Base-by-base conservation (phyloP, 352 stramenopile species). In the Phytophthora meadii region DNA sequence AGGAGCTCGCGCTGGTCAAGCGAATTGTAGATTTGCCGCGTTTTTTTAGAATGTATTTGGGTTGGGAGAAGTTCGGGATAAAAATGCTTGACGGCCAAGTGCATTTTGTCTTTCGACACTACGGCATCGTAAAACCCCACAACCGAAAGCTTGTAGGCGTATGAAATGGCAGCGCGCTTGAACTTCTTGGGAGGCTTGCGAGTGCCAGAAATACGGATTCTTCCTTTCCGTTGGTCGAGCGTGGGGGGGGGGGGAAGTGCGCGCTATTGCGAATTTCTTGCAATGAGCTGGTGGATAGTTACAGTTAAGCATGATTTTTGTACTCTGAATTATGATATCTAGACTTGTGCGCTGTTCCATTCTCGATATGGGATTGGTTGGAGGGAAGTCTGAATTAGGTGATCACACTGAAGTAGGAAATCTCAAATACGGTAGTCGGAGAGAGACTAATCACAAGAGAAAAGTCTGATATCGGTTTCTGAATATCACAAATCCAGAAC, bases 321-420 rank as follows among this genome's bases (percentile, higher is more conserved):
- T 14, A n/a, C 28, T 56, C 22, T 66, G 49, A 54, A 54, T 60
- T 59, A 54, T 17, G 30, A 59, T 14, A 49, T 58, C 27, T 65
- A 41, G 14, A 44, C 0, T 55, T 30, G 17, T 42, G 40, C 22
- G 30, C 19, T 48, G 40, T 14, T 25, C 32, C 3, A 12, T 58
- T 19, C 2, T 42, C 7, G 49, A 6, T 2, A 22, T 68, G 4
- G 47, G 24, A 63, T 68, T 63, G 39, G 22, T 32, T 68, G 15
- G 28, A 28, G 28, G 0, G 11, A 14, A 37, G 61, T 63, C 11
- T 52, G 52, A 54, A 63, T 47, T 57, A 54, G 36, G 52, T 58
- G 44, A 54, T 58, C n/a, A 63, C 51, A 61, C 50, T 61, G 42
- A 61, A 52, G 41, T 61, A 55, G 49, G 50, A 55, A 28, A 65